Percentiles rank a stretch among this genome's conserved stretches.
These are phyloP conservation scores for Leccinum uliginosum DNA, from an alignment of 768 basidiomycete genomes.

Conservation along the genomic window DNA sequence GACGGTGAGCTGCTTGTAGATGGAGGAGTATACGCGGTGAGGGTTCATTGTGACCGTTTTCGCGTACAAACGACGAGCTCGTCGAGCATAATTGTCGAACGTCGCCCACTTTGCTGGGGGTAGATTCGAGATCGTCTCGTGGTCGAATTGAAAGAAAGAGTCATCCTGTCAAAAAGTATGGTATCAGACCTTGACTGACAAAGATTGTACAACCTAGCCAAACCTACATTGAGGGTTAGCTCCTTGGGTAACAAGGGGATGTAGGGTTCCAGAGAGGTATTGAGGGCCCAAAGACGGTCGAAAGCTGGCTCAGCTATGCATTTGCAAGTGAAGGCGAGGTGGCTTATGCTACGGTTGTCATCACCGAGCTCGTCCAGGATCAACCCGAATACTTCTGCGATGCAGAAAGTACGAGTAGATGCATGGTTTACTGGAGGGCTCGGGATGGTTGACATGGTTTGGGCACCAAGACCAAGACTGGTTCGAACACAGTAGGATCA, in stretches of 20 bases:
- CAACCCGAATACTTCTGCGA: slow-evolving; percentile 21
- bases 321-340: slow-evolving; percentile 22
- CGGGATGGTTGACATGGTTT: slow-evolving; percentile 3
- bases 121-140: slow-evolving; percentile 1
- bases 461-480: not conserved
- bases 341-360: slow-evolving; percentile 14
- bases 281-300: slow-evolving; percentile 23
- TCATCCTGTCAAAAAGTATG: slow-evolving; percentile 12
- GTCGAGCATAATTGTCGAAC: slow-evolving; percentile 22
- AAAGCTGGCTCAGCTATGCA: slow-evolving; percentile 16
- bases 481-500: not conserved
- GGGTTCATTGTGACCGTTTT: slow-evolving; percentile 26
- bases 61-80: slow-evolving; percentile 20
- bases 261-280: slow-evolving; percentile 24
- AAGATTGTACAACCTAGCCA: not conserved
- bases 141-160: slow-evolving; percentile 16
- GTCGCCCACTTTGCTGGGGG: slow-evolving; percentile 13
- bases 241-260: slow-evolving; percentile 19
- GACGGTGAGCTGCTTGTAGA: slow-evolving; percentile 20
- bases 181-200: slow-evolving; percentile 6
- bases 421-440: not conserved
- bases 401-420: slow-evolving; percentile 10
- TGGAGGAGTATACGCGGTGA: slow-evolving; percentile 23
- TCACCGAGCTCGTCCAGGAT: slow-evolving; percentile 19
- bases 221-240: slow-evolving; percentile 19